Evolutionary conservation across 2,329 filamentous ascomycete genomes (phyloP).

Genomic region (Talaromyces rugulosus): DNA sequence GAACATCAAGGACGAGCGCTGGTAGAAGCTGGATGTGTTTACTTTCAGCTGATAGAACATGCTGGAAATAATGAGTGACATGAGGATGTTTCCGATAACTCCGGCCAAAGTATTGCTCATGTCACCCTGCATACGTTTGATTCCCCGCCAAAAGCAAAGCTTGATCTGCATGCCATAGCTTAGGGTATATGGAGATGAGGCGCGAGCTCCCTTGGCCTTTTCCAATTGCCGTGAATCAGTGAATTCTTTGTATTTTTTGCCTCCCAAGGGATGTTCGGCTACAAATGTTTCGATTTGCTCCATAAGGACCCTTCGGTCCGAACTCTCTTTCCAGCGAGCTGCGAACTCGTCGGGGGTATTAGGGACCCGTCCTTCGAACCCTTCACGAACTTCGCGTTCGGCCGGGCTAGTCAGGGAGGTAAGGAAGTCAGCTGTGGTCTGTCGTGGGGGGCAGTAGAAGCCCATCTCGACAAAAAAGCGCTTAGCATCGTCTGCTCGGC

Average conservation of each 20-base stretch:
- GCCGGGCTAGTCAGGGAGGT: constrained; percentile 64
- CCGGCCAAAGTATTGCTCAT: constrained; percentile 67
- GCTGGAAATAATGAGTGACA: constrained; percentile 73
- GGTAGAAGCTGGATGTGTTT: constrained; percentile 70
- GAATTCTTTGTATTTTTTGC: constrained; percentile 38
- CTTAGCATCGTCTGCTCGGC: constrained; percentile 58
- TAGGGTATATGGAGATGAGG: constrained; percentile 75
- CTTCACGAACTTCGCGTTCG: constrained; percentile 55
- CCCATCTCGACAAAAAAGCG: constrained; percentile 66
- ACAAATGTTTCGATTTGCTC: constrained; percentile 44
- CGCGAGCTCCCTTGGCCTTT: constrained; percentile 48
- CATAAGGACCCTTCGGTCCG: constrained; percentile 41
- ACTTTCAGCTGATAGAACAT: constrained; percentile 73
- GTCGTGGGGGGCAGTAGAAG: constrained; percentile 65
- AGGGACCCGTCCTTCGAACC: constrained; percentile 61
- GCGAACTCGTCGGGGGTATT: constrained; percentile 68
- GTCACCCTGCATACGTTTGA: constrained; percentile 71
- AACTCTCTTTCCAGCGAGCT: constrained; percentile 51
- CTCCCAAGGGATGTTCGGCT: constrained; percentile 36
- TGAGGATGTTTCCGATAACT: constrained; percentile 64
- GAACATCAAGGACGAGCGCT: constrained; percentile 76
- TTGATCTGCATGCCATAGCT: constrained; percentile 71
- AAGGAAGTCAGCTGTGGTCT: constrained; percentile 68
- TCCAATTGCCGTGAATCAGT: constrained; percentile 39
- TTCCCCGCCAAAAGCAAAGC: constrained; percentile 78